A percentile compares a stretch with the other conserved stretches of the same genome.
Conservation (phyloP, 805 yeast genomes). For the Candida nemodendra region DNA sequence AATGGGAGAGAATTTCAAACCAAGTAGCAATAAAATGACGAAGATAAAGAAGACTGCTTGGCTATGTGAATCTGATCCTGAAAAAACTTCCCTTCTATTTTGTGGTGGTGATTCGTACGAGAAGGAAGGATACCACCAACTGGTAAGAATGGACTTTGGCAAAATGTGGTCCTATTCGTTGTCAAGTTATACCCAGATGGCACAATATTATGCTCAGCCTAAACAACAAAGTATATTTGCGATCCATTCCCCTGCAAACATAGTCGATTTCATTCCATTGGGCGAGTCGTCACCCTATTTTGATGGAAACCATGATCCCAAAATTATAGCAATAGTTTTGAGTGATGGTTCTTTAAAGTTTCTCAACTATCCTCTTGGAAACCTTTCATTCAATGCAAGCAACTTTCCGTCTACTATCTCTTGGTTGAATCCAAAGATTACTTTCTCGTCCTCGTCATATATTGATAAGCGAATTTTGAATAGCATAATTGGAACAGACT, state of each 20-base stretch:
- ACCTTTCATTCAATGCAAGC: constrained; percentile 48
- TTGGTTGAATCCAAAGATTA: constrained; percentile 73
- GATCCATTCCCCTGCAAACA: constrained; percentile 43
- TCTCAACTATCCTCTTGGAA: constrained; percentile 56
- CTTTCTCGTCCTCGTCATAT: constrained; percentile 51
- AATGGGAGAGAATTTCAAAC: constrained; percentile 24
- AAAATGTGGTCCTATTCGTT: constrained; percentile 73
- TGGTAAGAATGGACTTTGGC: constrained; percentile 72
- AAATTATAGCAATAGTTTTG: constrained; percentile 54
- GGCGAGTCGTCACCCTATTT: constrained; percentile 71
- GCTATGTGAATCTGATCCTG: constrained; percentile 81
- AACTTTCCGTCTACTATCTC: constrained; percentile 79
- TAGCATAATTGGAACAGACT: constrained; percentile 43
- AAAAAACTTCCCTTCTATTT: constrained; percentile 68
- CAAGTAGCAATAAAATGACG: constrained; percentile 30
- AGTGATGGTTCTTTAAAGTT: constrained; percentile 67
- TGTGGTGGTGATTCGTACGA: constrained; percentile 62
- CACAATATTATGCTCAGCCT: constrained; percentile 65
- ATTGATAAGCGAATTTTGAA: constrained; percentile 30
- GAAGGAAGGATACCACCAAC: constrained; percentile 40
- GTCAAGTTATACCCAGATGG: constrained; percentile 83
- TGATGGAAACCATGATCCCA: constrained; percentile 77
- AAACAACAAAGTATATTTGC: constrained; percentile 56
- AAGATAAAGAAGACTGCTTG: constrained; percentile 60
- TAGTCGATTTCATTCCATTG: constrained; percentile 51